phyloP scores from a whole-genome alignment of 805 yeast species.

The Jamesozyma piceae region DNA sequence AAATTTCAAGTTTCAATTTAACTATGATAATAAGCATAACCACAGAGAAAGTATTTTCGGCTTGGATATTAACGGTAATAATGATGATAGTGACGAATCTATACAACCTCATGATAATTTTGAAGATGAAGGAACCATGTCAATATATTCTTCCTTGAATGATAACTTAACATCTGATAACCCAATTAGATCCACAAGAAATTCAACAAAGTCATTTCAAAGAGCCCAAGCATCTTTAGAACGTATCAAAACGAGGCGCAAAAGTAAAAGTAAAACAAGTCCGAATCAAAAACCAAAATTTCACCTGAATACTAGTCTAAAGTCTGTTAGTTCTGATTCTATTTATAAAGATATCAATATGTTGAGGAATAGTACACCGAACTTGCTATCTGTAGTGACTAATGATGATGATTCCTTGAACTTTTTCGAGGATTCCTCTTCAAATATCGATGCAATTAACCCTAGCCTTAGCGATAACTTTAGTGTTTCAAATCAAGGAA shows the following conservation, averaged over 20 bases:
- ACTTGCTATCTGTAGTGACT: conserved; percentile 19
- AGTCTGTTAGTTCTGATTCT: conserved; percentile 15
- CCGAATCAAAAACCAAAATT: conserved; percentile 5
- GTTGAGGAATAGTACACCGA: conserved; percentile 29
- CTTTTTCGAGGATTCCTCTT: not conserved
- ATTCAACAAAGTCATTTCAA: conserved; percentile 41
- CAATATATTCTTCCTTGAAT: conserved; percentile 49
- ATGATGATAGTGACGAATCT: not conserved
- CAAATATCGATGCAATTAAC: conserved; percentile 11
- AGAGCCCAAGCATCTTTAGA: conserved; percentile 58
- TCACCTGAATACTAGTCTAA: not conserved
- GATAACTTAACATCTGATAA: conserved; percentile 28
- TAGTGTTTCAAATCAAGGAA: not conserved
- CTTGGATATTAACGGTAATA: not conserved
- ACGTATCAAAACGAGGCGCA: conserved; percentile 51
- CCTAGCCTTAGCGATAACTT: not conserved
- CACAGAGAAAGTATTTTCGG: not conserved
- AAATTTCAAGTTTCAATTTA: conserved; percentile 28
- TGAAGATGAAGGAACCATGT: conserved; percentile 65
- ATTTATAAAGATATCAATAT: conserved; percentile 16
- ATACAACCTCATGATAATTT: conserved; percentile 13
- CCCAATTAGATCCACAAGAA: conserved; percentile 31
- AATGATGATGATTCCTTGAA: conserved; percentile 3
- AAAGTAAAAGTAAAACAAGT: conserved; percentile 38
- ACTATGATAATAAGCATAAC: conserved; percentile 11